A percentile compares a stretch with the other conserved stretches of the same genome.
Conservation (phyloP, 768 basidiomycete species). For the Auricularia sp. region DNA sequence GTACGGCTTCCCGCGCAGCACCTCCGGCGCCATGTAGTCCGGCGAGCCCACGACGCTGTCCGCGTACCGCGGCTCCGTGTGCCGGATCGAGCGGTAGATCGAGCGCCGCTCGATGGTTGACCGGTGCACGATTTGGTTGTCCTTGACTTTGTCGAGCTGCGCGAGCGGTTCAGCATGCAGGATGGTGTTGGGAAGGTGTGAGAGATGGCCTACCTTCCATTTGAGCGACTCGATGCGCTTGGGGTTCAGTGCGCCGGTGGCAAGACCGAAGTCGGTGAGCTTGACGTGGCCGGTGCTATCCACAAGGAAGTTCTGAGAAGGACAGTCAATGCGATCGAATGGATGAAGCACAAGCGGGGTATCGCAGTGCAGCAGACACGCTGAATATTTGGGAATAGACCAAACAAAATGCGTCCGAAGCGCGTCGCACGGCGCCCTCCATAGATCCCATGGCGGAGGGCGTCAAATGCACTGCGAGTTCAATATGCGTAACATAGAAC, state of each 20-base stretch:
- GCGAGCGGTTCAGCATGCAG: background rate
- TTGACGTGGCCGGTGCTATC: constrained; percentile 96
- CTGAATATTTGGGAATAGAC: too few relatives aligned
- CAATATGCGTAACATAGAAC: too few relatives aligned
- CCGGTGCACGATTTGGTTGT: constrained; percentile 78
- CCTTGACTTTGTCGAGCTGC: constrained; percentile 93
- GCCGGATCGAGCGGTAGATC: constrained; percentile 84
- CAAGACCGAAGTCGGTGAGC: constrained; percentile 93
- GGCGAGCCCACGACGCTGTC: constrained; percentile 97
- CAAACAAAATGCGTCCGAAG: too few relatives aligned
- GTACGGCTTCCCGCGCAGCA: constrained; percentile 89
- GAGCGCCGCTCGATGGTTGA: constrained; percentile 92
- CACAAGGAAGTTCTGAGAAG: constrained; percentile 81
- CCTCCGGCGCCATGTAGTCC: constrained; percentile 97
- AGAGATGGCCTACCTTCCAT: constrained; percentile 52
- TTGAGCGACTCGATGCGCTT: constrained; percentile 89
- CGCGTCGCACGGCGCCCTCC: too few relatives aligned
- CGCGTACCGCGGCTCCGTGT: constrained; percentile 85
- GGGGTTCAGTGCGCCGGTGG: constrained; percentile 92
- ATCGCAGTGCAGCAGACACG: too few relatives aligned
- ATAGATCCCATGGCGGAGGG: too few relatives aligned
- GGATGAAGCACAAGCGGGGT: background rate
- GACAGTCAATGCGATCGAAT: background rate
- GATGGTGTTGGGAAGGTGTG: background rate
- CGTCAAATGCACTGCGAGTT: too few relatives aligned